Evolutionary conservation across 345 rosid genomes (phyloP).

Genomic region (Cardiospermum halicacabum): DNA sequence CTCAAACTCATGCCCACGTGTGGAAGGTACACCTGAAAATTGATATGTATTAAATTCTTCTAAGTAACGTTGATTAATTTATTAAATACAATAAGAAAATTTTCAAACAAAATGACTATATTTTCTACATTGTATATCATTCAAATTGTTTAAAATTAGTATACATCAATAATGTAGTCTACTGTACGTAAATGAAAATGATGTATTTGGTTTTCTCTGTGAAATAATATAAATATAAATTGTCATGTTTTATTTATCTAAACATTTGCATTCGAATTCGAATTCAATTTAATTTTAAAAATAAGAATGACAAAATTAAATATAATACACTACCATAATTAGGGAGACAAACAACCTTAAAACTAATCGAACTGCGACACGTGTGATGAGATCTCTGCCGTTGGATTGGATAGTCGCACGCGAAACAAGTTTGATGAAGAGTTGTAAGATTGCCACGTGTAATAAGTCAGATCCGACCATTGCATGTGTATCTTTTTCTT

Average conservation of each 20-base stretch:
- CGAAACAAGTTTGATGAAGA: conserved; percentile 17
- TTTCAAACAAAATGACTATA: background rate
- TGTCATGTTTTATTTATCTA: no score
- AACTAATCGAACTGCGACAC: no score
- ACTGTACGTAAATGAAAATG: conserved; percentile 14
- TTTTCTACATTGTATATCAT: conserved; percentile 8
- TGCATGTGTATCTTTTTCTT: no score
- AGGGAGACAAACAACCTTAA: background rate
- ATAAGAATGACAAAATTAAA: no score
- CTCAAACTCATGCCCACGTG: conserved; percentile 3
- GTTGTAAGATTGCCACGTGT: background rate
- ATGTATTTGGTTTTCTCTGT: background rate
- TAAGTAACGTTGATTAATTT: background rate
- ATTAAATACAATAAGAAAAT: background rate
- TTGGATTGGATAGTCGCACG: conserved; percentile 24
- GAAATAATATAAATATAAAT: conserved; percentile 1
- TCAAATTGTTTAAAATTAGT: background rate
- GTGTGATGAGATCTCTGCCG: no score
- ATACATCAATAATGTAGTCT: background rate
- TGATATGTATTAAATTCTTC: background rate
- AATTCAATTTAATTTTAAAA: no score
- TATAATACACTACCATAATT: no score
- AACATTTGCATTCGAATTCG: no score
- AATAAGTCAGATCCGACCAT: no score
- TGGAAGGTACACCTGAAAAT: background rate